Evolutionary conservation across 805 yeast genomes (phyloP), one percentile per base, ranked within the genome.

Genomic region (Metschnikowia picachoensis): DNA sequence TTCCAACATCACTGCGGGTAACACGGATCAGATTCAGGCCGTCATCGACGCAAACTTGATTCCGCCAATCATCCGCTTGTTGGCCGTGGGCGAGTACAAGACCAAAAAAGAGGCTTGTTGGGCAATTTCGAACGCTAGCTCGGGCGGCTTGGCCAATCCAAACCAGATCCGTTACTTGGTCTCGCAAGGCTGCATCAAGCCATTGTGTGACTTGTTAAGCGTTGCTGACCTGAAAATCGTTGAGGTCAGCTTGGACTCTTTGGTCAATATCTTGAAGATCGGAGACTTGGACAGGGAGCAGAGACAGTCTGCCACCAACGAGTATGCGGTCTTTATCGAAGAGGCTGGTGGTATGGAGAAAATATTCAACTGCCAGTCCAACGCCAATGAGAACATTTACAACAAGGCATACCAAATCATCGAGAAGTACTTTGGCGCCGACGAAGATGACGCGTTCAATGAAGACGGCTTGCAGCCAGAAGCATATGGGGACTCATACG

Each of bases 321-420:
- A 87, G 66, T 85, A 91, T 64, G 96, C 98, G 27, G 78, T 90
- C 52, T 89, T 71, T 71, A 87, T 94, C 62, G 99, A 94, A 73
- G 97, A 92, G 67, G 97, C 97, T 37, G 98, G 97, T 60, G 99
- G 99, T 52, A 85, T 90, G 82, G 98, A 94, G 67, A 91, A 88
- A 74, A 92, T 94, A 59, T 85, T 86, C 68, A 89, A 87, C 51
- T 87, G 96, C 65, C 99, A 94, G 76, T 81, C 78, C 65, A 90
- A 88, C 70, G 87, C 83, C 61, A 94, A 92, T 69, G 95, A 92
- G 64, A 87, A 85, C 63, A 87, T 94, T 61, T 94, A 94, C 70
- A 81, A 86, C 64, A 91, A 90, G 73, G 95, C 98, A 30, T 94
- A 79, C 73, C 74, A 74, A 56, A 88, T 94, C 61, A 90, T 94